Evolutionary conservation across 2,329 filamentous ascomycete species (phyloP), one percentile per base, ranked within the genome.

Genomic region (Trichoderma atrobrunneum): DNA sequence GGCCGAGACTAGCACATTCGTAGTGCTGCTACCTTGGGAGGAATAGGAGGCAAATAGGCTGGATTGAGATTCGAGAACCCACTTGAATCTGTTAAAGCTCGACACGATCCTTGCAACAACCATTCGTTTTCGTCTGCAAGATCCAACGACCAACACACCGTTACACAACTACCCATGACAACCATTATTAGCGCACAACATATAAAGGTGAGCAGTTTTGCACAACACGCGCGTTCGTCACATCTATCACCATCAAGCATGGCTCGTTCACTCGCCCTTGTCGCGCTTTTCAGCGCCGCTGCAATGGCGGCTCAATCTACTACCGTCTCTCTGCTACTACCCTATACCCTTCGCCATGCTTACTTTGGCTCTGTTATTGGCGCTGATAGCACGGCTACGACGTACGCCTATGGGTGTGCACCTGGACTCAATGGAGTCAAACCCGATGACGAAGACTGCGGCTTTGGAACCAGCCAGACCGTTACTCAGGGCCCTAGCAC

Each of bases 401-500:
- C 81, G 3, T 76, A 78, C 57, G 75, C 74, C 62, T 59, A 81
- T 28, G 70, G 71, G 24, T 83, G 81, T 72, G 68, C 28, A 66
- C 57, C 64, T 10, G 68, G 74, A 34, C 34, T 36, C 34, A 36
- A 36, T 36, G 34, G 34, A 36, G 34, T 36, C 34, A 66, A 67
- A 30, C 30, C 70, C 16, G 12, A 21, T 5, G 30, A 59, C 5
- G 57, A 70, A 3, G 34, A 36, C 14, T 72, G 71, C 32, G 48
- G 56, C 12, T 63, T 64, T 26, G 14, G 26, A 7, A 8, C 4
- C n/a, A 56, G 51, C 71, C 24, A 76, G 10, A 78, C 76, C 18
- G 28, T 81, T 70, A 72, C 77, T 26, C 77, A 79, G 59, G 80
- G 76, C 48, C 77, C 75, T 12, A 75, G 71, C 18, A 81, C 79